Conservation (phyloP, 2,329 filamentous ascomycete genomes). For the Neopestalotiopsis sp. region DNA sequence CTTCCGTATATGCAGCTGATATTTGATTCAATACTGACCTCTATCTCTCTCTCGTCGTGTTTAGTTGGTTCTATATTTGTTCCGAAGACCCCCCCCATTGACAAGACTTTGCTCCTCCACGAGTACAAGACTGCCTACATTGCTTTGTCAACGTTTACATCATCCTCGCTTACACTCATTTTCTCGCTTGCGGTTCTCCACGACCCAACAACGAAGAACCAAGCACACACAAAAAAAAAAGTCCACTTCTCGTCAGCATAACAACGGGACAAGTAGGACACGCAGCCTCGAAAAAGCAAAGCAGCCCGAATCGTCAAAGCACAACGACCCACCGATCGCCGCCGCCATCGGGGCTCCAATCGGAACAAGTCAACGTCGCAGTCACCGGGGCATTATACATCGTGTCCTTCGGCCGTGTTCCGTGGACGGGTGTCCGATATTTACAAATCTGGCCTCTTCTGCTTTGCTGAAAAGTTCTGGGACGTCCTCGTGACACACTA, state of each 20-base stretch:
- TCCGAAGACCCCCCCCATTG: background rate
- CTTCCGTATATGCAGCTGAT: background rate
- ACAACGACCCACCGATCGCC: conserved; percentile 6
- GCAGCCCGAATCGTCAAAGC: background rate
- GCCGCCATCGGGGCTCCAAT: conserved; percentile 5
- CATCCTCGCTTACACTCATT: background rate
- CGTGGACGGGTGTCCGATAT: conserved; percentile 6
- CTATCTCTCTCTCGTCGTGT: background rate
- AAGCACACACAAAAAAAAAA: too few relatives aligned
- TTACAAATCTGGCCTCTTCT: background rate
- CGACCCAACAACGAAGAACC: background rate
- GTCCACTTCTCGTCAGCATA: background rate
- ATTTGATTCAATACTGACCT: conserved; percentile 1
- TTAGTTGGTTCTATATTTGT: background rate
- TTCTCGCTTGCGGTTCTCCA: background rate
- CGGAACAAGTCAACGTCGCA: background rate
- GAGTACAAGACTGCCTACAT: background rate
- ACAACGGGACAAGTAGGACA: background rate
- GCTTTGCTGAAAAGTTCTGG: background rate
- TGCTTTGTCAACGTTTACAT: background rate
- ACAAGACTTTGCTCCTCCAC: background rate
- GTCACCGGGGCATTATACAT: background rate
- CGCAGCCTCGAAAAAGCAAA: background rate
- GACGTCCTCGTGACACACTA: background rate
- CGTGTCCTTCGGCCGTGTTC: background rate